Base-by-base conservation (phyloP, 164 flowering plant genomes). In the grape (Vitis vinifera) region DNA sequence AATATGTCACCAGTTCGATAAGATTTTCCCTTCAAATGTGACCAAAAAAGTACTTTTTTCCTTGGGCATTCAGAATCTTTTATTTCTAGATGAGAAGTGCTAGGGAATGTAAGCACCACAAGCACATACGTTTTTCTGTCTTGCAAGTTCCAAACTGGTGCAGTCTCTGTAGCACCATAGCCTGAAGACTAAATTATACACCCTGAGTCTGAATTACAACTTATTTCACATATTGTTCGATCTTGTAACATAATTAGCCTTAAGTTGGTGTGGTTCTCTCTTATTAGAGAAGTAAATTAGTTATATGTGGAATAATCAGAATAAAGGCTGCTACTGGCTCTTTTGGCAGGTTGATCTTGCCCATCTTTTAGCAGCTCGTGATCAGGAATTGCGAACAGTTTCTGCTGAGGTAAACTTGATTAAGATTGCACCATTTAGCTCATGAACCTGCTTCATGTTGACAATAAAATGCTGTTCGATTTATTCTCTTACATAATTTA, bases 301-400 rank as follows among this genome's bases (percentile, higher is more conserved):
- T 10, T 17, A 23, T 23, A 23, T 23, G 3, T 31, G 63, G 70
- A 52, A 14, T 29, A 55, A 6, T 55, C 15, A 16, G 53, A 69
- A 57, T 48, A 17, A 63, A 68, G 48, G 47, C 47, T 66, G 10
- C n/a, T 30, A 58, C 16, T 72, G 56, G 6, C 50, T 78, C 51
- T 29, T 71, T 73, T 58, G 79, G 69, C 83, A 96, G 98, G 99
- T 92, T 82, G 99, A 96, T 87, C 95, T 96, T 67, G 97, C 95
- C 52, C 99, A 96, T 82, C 76, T 93, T 16, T 85, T 96, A 77
- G 98, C 98, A 65, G 90, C 97, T 73, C 98, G 99, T 61, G 99
- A 96, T 75, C 99, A 96, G 69, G 99, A 96, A 82, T 69, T 93
- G 49, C 89, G 98, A 60, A 88, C 99, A 27, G 78, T 93, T 74